Evolutionary conservation across 2,329 filamentous ascomycete genomes (phyloP).

Genomic region (Emergomyces africanus): DNA sequence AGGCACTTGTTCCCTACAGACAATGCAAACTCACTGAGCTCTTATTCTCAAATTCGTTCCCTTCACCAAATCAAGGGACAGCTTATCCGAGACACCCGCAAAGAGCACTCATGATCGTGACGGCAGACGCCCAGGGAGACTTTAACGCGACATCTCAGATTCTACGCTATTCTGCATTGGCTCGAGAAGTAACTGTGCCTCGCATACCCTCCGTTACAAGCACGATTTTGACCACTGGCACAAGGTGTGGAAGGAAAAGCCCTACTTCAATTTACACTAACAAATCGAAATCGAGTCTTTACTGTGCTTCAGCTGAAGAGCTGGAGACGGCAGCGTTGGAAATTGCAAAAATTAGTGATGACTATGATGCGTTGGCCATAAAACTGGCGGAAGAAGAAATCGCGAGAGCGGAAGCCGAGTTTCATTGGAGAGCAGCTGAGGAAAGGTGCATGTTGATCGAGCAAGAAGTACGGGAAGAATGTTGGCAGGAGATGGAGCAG

Average conservation of each 20-base stretch:
- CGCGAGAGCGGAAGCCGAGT: slow-evolving; percentile 57
- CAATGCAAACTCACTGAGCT: slow-evolving; percentile 79
- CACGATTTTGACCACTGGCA: slow-evolving; percentile 44
- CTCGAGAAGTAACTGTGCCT: slow-evolving; percentile 83
- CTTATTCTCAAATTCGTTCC: slow-evolving; percentile 80
- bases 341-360: slow-evolving; percentile 63
- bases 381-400: slow-evolving; percentile 60
- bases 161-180: slow-evolving; percentile 82
- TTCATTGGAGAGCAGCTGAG: slow-evolving; percentile 54
- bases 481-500: slow-evolving; percentile 72
- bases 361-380: slow-evolving; percentile 61
- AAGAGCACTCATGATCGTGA: slow-evolving; percentile 90
- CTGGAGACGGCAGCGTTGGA: slow-evolving; percentile 73
- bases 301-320: slow-evolving; percentile 42
- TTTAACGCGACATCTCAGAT: slow-evolving; percentile 97
- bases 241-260: slow-evolving; percentile 18
- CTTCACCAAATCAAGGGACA: slow-evolving; percentile 41
- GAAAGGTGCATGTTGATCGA: slow-evolving; percentile 60
- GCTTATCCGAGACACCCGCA: slow-evolving; percentile 46
- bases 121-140: slow-evolving; percentile 82
- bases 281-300: slow-evolving; percentile 33
- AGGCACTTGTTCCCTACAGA: slow-evolving; percentile 62
- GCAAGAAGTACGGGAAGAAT: slow-evolving; percentile 76
- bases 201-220: slow-evolving; percentile 72
- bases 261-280: slow-evolving; percentile 6